These are phyloP conservation scores for Chrysoporthe cubensis DNA, from an alignment of 2,329 filamentous ascomycete species.

Conservation along the genomic window DNA sequence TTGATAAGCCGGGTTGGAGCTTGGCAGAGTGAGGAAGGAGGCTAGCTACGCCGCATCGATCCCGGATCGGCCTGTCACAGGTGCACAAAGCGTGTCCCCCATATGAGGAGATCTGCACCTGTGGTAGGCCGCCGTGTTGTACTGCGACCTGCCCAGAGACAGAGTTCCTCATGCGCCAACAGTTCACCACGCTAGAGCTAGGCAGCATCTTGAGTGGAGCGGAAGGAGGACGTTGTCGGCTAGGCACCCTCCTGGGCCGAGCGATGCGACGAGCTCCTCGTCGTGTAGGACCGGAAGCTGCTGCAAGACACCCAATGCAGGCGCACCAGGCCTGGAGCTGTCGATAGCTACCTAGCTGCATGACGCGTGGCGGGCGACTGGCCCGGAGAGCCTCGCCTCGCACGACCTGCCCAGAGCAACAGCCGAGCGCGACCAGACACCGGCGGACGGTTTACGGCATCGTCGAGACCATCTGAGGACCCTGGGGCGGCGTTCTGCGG, in stretches of 20 bases:
- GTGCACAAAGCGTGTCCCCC: conserved; percentile 17
- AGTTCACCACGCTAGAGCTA: not conserved
- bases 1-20: conserved; percentile 6
- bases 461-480: not conserved
- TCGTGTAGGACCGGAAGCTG: conserved; percentile 6
- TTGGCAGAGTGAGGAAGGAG: conserved; percentile 8
- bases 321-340: not conserved
- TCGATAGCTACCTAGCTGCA: conserved; percentile 10
- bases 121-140: conserved; percentile 21
- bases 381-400: no score
- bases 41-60: conserved; percentile 8
- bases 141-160: conserved; percentile 20
- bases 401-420: no score
- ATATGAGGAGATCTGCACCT: conserved; percentile 19
- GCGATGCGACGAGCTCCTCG: not conserved
- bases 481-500: not conserved
- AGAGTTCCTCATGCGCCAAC: not conserved
- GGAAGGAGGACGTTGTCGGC: not conserved
- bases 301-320: not conserved
- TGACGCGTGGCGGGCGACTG: not conserved
- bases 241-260: not conserved
- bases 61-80: conserved; percentile 17
- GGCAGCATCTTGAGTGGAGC: not conserved
- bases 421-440: conserved; percentile 15
- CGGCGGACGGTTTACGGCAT: conserved; percentile 1